Conservation (phyloP, 352 stramenopile species). For the Globisporangium abappressorium region DNA sequence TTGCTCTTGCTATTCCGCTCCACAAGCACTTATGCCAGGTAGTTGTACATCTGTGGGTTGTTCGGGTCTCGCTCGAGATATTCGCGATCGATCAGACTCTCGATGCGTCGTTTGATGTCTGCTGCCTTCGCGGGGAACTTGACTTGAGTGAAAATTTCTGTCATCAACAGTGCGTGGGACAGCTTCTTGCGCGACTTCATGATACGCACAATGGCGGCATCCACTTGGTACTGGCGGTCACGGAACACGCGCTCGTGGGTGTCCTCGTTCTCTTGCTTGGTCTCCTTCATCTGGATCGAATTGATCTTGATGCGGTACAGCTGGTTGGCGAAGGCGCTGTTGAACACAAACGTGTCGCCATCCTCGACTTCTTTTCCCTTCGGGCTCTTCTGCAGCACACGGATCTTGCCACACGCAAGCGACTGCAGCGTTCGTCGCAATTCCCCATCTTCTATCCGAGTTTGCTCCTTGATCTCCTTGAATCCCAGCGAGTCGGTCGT, state of each 20-base stretch:
- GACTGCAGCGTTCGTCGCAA: conserved; percentile 87
- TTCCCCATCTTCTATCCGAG: conserved; percentile 88
- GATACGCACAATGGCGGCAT: conserved; percentile 97
- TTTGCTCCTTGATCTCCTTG: conserved; percentile 86
- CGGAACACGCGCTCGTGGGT: conserved; percentile 93
- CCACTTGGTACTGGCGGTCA: conserved; percentile 92
- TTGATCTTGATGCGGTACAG: conserved; percentile 94
- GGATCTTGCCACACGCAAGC: conserved; percentile 87
- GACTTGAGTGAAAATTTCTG: conserved; percentile 95
- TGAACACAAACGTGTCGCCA: conserved; percentile 85
- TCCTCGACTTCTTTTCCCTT: conserved; percentile 87
- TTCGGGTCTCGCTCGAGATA: conserved; percentile 83
- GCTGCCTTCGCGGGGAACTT: conserved; percentile 80
- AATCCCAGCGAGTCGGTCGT: conserved; percentile 59
- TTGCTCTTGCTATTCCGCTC: neutral
- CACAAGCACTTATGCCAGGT: conserved; percentile 54
- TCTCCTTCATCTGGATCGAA: conserved; percentile 94
- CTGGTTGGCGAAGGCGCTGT: conserved; percentile 82
- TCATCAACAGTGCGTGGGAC: conserved; percentile 94
- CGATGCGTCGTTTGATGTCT: conserved; percentile 88
- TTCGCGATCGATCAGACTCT: conserved; percentile 88
- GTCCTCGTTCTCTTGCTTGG: conserved; percentile 91
- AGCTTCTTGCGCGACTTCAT: conserved; percentile 99
- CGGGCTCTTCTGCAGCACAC: conserved; percentile 84
- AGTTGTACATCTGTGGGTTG: conserved; percentile 86